Evolutionary conservation across 1,139 yeast species (phyloP).

Genomic region (Yamadazyma oceani): DNA sequence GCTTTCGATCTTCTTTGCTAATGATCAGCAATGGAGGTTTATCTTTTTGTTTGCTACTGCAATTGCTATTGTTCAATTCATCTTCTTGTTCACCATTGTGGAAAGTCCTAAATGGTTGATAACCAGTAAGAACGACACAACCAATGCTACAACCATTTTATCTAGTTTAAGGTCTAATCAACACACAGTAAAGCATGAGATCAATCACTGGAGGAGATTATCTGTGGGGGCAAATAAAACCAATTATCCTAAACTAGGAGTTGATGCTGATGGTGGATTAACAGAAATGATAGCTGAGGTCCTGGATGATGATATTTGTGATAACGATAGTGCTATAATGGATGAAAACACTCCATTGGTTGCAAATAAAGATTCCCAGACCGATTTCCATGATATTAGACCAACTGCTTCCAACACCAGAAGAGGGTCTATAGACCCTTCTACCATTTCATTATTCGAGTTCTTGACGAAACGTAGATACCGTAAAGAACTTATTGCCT

Average conservation of each 20-base stretch:
- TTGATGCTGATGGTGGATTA: neutral
- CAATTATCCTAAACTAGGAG: neutral
- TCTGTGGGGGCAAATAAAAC: conserved; percentile 10
- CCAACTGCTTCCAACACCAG: conserved; percentile 8
- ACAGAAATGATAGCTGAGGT: neutral
- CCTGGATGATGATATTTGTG: neutral
- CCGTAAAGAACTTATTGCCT: conserved; percentile 30
- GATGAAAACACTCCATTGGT: conserved; percentile 15
- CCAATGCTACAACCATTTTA: conserved; percentile 29
- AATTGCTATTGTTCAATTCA: conserved; percentile 30
- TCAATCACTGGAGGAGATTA: conserved; percentile 38
- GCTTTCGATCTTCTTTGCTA: conserved; percentile 32
- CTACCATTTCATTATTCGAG: conserved; percentile 24
- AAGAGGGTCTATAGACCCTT: conserved; percentile 33
- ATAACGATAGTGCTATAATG: conserved; percentile 1
- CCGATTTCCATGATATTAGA: neutral
- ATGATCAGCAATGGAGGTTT: conserved; percentile 37
- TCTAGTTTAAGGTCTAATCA: conserved; percentile 29
- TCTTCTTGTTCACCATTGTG: conserved; percentile 30
- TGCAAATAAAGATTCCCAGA: neutral
- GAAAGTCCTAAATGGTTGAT: conserved; percentile 46
- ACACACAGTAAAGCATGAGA: conserved; percentile 32
- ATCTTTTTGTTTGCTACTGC: conserved; percentile 28
- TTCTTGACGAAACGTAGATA: conserved; percentile 23
- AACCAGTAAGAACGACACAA: conserved; percentile 28